Evolutionary conservation across 1,284 basidiomycete genomes (phyloP), one percentile per base, ranked within the genome.

Genomic region (Boletus semigastroideus): DNA sequence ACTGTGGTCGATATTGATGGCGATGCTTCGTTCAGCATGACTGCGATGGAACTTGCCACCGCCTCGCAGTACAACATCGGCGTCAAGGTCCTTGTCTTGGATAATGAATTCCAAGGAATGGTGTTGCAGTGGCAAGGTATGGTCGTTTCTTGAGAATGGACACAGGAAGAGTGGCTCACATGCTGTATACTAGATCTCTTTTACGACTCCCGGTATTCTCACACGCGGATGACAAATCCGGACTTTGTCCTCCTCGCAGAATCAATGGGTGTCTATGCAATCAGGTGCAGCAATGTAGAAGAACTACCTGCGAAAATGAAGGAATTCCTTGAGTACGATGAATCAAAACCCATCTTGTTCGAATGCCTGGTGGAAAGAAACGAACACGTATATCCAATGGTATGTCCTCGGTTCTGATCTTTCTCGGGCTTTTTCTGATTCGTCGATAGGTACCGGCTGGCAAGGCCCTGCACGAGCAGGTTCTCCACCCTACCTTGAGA

Each of bases 61-160:
- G 96, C 96, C 5, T 80, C 88, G 25, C 91, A 96, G 70, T 95
- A 84, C 75, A 75, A 82, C 68, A 96, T 99, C 56, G 96, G 97
- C 55, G 92, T 98, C 65, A 99, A 99, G 75, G 90, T 91, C 36
- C 76, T 95, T 59, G 74, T 95, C 20, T 72, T 95, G 63, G 94
- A 95, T 78, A 96, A 96, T 74, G 91, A 94, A 70, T 95, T 94
- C 82, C 92, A 96, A 72, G 96, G 96, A 51, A 98, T 99, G 96
- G 96, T 98, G 17, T 77, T 94, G 47, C 96, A 99, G 77, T 98
- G 96, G 96, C 96, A 98, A 80, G 90, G 88, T 88, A 63, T 48
- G 76, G 67, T 11, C 20, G 28, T 51, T 9, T n/a, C n/a, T 22
- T 30, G 12, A 31, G 17, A 22, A 0, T 16, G 5, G 4, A 1